phyloP scores from a whole-genome alignment of 1,139 yeast species.

The Pichia terricola region DNA sequence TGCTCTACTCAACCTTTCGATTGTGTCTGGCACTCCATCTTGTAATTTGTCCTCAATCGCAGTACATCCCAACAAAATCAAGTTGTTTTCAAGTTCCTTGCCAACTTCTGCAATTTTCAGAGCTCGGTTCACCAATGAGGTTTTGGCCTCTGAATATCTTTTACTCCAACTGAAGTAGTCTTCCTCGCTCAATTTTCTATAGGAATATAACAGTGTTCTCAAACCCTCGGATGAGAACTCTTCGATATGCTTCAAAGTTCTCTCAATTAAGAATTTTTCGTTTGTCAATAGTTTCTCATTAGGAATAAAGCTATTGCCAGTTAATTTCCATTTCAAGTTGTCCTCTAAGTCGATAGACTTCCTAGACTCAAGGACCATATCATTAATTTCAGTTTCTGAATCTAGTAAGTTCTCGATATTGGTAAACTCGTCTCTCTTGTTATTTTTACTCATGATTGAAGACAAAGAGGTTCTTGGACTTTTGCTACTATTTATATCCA shows the following conservation, averaged over 20 bases:
- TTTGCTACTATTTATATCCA: slow-evolving; percentile 6
- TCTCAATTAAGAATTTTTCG: slow-evolving; percentile 72
- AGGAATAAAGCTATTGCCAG: slow-evolving; percentile 32
- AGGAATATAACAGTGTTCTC: slow-evolving; percentile 79
- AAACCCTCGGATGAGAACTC: slow-evolving; percentile 93
- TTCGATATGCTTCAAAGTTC: slow-evolving; percentile 81
- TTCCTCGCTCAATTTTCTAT: slow-evolving; percentile 52
- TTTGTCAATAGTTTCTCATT: slow-evolving; percentile 56
- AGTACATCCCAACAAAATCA: slow-evolving; percentile 79
- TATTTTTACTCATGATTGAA: slow-evolving; percentile 1
- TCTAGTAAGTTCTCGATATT: slow-evolving; percentile 25
- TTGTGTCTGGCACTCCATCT: slow-evolving; percentile 90
- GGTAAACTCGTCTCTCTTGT: slow-evolving; percentile 4
- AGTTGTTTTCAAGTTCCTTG: slow-evolving; percentile 52
- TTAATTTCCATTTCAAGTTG: slow-evolving; percentile 40
- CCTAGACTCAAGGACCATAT: slow-evolving; percentile 47
- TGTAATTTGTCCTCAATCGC: slow-evolving; percentile 97
- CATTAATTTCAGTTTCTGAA: slow-evolving; percentile 46
- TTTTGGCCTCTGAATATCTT: slow-evolving; percentile 66
- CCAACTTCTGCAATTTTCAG: slow-evolving; percentile 65
- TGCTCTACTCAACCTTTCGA: slow-evolving; percentile 84
- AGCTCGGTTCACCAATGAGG: slow-evolving; percentile 61
- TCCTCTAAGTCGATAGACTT: slow-evolving; percentile 59
- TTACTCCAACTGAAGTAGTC: slow-evolving; percentile 61
- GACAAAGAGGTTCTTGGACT: slow-evolving; percentile 6